These are phyloP conservation scores for Betula pendula DNA, from an alignment of 306 rosid genomes.

Conservation along the genomic window DNA sequence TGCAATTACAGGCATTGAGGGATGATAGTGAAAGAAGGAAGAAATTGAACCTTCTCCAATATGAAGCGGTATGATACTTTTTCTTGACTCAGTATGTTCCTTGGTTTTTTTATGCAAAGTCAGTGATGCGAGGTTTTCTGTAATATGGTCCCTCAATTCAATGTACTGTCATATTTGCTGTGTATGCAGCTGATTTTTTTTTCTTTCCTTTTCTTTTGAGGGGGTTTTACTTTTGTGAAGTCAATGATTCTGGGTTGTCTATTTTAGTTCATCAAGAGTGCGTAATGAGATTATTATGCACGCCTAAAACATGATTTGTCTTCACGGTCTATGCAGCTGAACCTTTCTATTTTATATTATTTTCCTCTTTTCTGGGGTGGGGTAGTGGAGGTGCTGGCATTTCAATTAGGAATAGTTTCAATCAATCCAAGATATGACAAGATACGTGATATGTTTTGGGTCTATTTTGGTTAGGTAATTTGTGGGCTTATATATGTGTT, in stretches of 20 bases:
- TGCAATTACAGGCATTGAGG: constrained; percentile 48
- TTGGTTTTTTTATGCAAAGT: constrained; percentile 31
- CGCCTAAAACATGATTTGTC: neutral
- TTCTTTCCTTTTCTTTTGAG: no score
- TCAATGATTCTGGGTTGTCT: neutral
- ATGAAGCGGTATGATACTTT: constrained; percentile 83
- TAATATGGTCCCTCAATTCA: constrained; percentile 14
- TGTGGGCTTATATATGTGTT: neutral
- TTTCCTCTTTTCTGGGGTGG: neutral
- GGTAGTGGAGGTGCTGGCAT: neutral
- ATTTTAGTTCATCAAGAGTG: neutral
- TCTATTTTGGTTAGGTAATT: neutral
- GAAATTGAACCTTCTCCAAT: constrained; percentile 80
- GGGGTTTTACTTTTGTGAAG: neutral
- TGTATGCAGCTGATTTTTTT: neutral
- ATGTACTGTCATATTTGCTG: neutral
- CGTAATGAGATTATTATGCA: neutral
- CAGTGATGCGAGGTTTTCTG: neutral
- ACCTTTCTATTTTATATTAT: neutral
- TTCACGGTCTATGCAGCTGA: neutral
- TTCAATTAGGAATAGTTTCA: neutral
- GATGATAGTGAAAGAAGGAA: constrained; percentile 72
- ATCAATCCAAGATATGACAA: neutral
- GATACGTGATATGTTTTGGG: neutral
- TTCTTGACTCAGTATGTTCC: constrained; percentile 47